Evolutionary conservation across 306 rosid species (phyloP), one percentile per base, ranked within the genome.

Genomic region (Canavalia gladiata): DNA sequence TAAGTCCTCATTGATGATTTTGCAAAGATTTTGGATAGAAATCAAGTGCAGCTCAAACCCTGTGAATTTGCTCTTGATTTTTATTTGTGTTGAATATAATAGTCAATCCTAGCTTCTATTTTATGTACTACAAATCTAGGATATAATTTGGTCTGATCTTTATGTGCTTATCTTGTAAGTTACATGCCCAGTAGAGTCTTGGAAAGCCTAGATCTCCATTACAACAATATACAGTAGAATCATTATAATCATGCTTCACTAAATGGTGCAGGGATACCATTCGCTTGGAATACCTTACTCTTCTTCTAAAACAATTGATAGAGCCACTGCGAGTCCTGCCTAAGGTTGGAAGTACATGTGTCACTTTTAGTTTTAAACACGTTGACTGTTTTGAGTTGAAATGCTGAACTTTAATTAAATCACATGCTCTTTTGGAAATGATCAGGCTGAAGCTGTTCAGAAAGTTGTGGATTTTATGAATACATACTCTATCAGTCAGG

Each of bases 381-480:
- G 18, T 85, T 66, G 33, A 78, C 59, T 67, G 51, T 64, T 79
- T 72, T 43, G 68, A 51, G 43, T 51, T 54, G 83, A 37, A 56
- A 41, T 84, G 47, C 57, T 28, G 59, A 76, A 69, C 67, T 62
- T 65, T 37, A 46, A 45, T 59, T 84, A 31, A 52, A 34, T 83
- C 37, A 33, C 70, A 10, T 28, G 63, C 39, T 43, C 59, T 80
- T 84, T 55, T 81, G 78, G 74, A 75, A 75, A 83, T 71, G 60
- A 81, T 54, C 93, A 95, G 98, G 94, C 91, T 75, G 97, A 91
- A 86, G 99, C 99, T 29, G 93, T 90, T 75, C 84, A 81, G 79
- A 64, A 89, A 81, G 98, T 95, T 71, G 98, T 93, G 74, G 98
- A 91, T 58, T 95, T 95, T 78, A 95, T 95, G 99, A 93, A 91